Base-by-base conservation (phyloP, 345 rosid species). In the Citrus mangshanensis region DNA sequence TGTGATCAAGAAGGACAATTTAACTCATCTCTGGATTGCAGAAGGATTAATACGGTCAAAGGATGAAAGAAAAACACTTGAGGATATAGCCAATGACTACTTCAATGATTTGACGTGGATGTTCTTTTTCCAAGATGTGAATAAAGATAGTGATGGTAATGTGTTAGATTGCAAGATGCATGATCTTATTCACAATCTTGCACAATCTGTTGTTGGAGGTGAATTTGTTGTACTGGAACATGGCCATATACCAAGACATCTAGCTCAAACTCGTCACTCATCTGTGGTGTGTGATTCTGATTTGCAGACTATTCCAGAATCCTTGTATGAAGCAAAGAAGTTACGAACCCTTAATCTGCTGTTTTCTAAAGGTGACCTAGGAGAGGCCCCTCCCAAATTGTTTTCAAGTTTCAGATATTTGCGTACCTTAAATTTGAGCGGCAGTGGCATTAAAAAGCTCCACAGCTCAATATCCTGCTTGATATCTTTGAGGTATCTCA, bases 161-260 rank as follows among this genome's bases (percentile, higher is more conserved):
- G 51, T 28, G 9, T 21, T 0, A 25, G 55, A 46, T 1, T 83
- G 77, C 51, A 79, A 79, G 46, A 76, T 87, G 85, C 84, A 86
- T 74, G 80, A 75, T 78, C 78, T 84, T 9, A 80, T 83, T 35
- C 84, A 82, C 25, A 84, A 86, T 78, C 85, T 86, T 32, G 86
- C 77, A 2, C 65, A 40, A 60, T 74, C 68, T 62, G 51, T 83
- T 61, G 73, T 35, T 28, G 75, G 78, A 51, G 68, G 37, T 6
- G 81, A 82, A 68, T 80, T 4, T 58, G 32, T 72, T 42, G 24
- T 49, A 69, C 37, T 76, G 42, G 80, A 79, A 64, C 16, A 21
- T 66, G 74, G 64, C 5, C 35, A 24, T 54, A 13, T 51, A 65
- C 46, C 49, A 9, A 61, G 49, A 64, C 42, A 46, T 46, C 22